These are phyloP conservation scores for Tolypocladium pustulatum DNA, from an alignment of 2,329 filamentous ascomycete genomes.

Conservation along the genomic window DNA sequence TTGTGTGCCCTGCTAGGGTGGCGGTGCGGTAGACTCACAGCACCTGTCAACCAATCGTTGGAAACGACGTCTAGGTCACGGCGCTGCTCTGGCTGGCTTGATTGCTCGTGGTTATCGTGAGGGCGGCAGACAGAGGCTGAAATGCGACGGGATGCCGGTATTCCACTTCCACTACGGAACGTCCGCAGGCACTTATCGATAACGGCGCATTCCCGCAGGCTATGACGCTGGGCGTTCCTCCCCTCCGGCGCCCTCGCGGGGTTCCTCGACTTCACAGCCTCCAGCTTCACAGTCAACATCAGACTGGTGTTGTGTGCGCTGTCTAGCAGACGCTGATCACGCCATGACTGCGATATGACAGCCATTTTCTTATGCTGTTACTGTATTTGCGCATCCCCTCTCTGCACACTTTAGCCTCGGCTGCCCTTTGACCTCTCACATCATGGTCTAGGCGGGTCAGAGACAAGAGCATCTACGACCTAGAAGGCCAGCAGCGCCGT, in stretches of 20 bases:
- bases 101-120: not conserved
- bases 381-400: not conserved
- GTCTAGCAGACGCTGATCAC: not conserved
- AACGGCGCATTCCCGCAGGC: slow-evolving; percentile 3
- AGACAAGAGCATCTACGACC: slow-evolving; percentile 10
- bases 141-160: not conserved
- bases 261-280: not conserved
- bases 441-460: slow-evolving; percentile 24
- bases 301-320: not conserved
- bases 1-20: not conserved
- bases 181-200: slow-evolving; percentile 18
- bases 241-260: not conserved
- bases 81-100: not conserved
- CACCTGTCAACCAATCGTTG: not conserved
- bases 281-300: not conserved
- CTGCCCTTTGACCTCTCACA: slow-evolving; percentile 8
- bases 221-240: not conserved
- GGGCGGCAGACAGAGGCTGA: not conserved
- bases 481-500: slow-evolving; percentile 13
- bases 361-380: not conserved
- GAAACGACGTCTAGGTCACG: not conserved
- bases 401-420: not conserved
- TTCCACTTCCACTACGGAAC: too few relatives aligned
- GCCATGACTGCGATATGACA: not conserved
- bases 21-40: not conserved